Evolutionary conservation across 169 alveolate genomes (phyloP).

Genomic region (Plasmodium chabaudi): DNA sequence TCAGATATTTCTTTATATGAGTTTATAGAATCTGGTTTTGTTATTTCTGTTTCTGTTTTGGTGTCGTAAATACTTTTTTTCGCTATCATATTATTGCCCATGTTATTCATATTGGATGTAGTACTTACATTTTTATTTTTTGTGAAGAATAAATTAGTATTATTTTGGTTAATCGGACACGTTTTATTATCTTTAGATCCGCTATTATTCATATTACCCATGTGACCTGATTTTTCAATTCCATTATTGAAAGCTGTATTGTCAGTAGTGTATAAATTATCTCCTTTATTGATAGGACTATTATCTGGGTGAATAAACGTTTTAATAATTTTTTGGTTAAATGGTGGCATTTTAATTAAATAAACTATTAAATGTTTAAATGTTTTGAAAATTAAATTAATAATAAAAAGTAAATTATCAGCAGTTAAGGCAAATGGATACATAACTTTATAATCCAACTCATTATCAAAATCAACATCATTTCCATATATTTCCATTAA

Average conservation of each 20-base stretch:
- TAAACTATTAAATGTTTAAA: constrained; percentile 73
- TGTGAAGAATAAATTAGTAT: neutral
- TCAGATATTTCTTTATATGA: constrained; percentile 71
- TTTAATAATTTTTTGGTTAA: constrained; percentile 69
- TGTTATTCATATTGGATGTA: neutral
- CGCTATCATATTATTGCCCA: neutral
- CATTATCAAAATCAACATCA: constrained; percentile 61
- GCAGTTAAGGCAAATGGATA: constrained; percentile 75
- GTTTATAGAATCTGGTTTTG: constrained; percentile 5
- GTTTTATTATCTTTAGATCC: neutral
- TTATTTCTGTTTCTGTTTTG: neutral
- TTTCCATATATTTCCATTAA: constrained; percentile 70
- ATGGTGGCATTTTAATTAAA: constrained; percentile 51
- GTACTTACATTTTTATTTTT: neutral
- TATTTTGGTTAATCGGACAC: neutral
- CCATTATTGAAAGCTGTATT: neutral
- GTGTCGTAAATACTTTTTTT: neutral
- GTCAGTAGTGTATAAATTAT: neutral
- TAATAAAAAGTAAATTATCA: constrained; percentile 54
- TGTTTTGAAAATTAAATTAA: constrained; percentile 64
- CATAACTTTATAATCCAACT: constrained; percentile 74
- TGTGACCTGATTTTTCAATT: neutral
- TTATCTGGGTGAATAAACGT: constrained; percentile 29
- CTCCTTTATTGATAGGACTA: neutral
- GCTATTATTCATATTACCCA: too few relatives aligned